Evolutionary conservation across 192 early-diverging fungal genomes (phyloP), one percentile per base, ranked within the genome.

Genomic region (Blastocladiella britannica): DNA sequence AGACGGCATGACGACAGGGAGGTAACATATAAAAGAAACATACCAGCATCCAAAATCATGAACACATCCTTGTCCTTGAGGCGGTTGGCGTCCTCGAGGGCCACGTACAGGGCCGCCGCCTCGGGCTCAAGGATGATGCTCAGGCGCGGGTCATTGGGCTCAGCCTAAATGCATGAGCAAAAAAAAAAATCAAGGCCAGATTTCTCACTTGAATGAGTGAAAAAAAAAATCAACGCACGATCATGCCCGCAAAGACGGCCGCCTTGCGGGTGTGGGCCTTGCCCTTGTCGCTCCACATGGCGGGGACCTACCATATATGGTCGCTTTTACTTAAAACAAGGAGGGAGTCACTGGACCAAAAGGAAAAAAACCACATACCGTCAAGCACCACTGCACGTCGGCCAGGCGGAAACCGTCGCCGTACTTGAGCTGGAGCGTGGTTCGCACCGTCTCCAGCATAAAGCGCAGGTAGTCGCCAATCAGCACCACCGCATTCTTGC

Each of bases 1-100:
- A n/a, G n/a, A n/a, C n/a, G n/a, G n/a, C n/a, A n/a, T n/a, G n/a
- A n/a, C n/a, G n/a, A n/a, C n/a, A n/a, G n/a, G n/a, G n/a, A n/a
- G n/a, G n/a, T n/a, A n/a, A n/a, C n/a, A n/a, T n/a, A n/a, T n/a
- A n/a, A n/a, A n/a, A n/a, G n/a, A n/a, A n/a, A 57, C 56, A 51
- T 51, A n/a, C 56, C 56, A 15, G 56, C 56, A 27, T 57, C 56
- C 5, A 57, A 25, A n/a, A 57, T 51, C 56, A 57, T 57, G 26
- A 57, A 51, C 5, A 31, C 31, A 22, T 57, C 56, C 25, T 57
- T 28, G 5, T 31, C 26, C 26, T 57, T 51, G 31, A 57, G 26
- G 4, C 56, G 31, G 26, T 28, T 28, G 25, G 25, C 31, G 18
- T 25, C 26, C 25, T 28, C 31, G 25, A 28, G 26, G 26, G 51